Evolutionary conservation across 257 asterid species (phyloP), one percentile per base, ranked within the genome.

Genomic region (Solanum etuberosum): DNA sequence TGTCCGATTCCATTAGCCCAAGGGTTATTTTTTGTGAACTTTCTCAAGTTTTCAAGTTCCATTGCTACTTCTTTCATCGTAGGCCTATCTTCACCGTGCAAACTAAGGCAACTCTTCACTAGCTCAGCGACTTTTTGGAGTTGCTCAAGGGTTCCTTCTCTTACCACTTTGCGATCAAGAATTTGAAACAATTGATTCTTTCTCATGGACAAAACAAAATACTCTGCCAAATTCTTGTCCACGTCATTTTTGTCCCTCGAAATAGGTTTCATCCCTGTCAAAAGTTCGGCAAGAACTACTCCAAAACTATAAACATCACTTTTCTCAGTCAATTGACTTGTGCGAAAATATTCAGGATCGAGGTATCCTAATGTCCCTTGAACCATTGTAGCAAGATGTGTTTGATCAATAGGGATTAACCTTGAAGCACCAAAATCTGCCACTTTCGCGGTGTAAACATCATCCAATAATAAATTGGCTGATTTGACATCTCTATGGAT

Each of bases 401-500:
- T 86, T 81, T 93, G 94, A 31, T 92, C 94, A 37, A 91, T 38
- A 1, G 95, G 90, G 18, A 94, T 85, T 38, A 94, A 84, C 63
- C 96, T 92, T 4, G 96, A 94, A 0, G 95, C 94, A 9, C 95
- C 96, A 12, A 94, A 94, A 88, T 94, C 95, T 1, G 95, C 57
- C 20, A 94, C 94, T 88, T 93, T 94, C 0, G 94, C 93, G 0
- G 91, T 92, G 86, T 87, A 91, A 9, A 43, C 51, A 7, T 88
- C 91, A 16, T 94, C 96, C 9, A 94, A 9, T 7, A 94, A 72
- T 46, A 93, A 89, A 32, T 94, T 94, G 6, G 93, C 89, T 0
- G 96, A 93, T 35, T 94, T 94, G 35, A 94, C 93, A 70, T 94
- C 96, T 87, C 96, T 89, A 18, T 94, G 95, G 4, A 94, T 91